Base-by-base conservation (phyloP, 2,329 filamentous ascomycete genomes). In the Aschersonia sp. region DNA sequence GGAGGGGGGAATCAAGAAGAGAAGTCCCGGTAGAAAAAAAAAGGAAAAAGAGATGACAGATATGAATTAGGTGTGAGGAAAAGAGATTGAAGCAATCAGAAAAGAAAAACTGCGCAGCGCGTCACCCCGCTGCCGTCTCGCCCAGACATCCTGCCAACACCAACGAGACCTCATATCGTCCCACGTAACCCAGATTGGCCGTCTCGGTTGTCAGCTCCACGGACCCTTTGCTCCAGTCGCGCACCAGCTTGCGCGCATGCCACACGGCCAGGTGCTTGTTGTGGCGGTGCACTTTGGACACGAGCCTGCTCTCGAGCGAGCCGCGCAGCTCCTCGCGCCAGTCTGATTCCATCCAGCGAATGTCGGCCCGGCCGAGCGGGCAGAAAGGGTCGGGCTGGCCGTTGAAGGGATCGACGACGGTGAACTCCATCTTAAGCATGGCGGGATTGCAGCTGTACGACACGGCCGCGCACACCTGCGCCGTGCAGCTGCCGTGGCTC, bases 181-280 rank as follows among this genome's bases (percentile, higher is more conserved):
- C 51, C 30, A 62, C 31, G 44, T 62, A 63, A 2, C 52, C 53
- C 39, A 58, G 53, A 2, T 54, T 47, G 1, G 32, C 43, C 0
- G 47, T 44, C 4, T 56, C 58, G 10, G 47, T 49, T 0, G 58
- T 60, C 52, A 61, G 50, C 1, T 48, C 53, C 1, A 61, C 47
- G 10, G 56, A 54, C 1, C 61, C 61, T 30, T 47, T 51, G 0
- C 55, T 53, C 61, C 61, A 63, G 0, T 42, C 54, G 0, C 37
- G 46, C 0, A 61, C 41, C 42, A 63, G 46, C 8, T 47, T 50
- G 2, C 60, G 49, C 0, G 53, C 53, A 0, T 62, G 55, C 59
- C 59, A 63, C 2, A 63, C 51, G 0, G 61, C 61, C 33, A 59
- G 46, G 40, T 60, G 54, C 42, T 63, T 63, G 44, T 63, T 63